Percentiles rank a stretch among this genome's conserved stretches.
Conservation (phyloP, 257 asterid species). For the Lycium barbarum region DNA sequence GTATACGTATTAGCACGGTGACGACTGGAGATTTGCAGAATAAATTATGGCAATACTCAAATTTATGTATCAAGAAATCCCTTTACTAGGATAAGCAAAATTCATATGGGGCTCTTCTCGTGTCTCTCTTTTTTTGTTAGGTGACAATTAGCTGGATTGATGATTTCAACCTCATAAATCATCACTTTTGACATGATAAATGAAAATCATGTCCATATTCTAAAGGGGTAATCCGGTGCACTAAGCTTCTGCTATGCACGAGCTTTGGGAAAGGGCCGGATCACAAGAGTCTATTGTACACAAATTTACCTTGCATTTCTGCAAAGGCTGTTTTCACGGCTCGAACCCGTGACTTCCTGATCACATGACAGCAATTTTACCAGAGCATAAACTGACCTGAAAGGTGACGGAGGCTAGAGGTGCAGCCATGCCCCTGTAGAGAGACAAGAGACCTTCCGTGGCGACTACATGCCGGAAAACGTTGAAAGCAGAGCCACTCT, state of each 20-base stretch:
- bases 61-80: not conserved
- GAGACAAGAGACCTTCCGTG: slow-evolving; percentile 65
- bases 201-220: not conserved
- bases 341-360: no score
- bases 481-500: slow-evolving; percentile 52
- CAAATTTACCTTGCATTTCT: no score
- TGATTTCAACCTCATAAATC: not conserved
- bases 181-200: not conserved
- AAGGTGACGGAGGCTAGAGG: slow-evolving; percentile 77
- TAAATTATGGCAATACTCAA: not conserved
- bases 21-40: not conserved
- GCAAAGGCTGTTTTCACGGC: no score
- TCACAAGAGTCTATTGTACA: no score
- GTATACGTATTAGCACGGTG: no score
- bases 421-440: slow-evolving; percentile 83
- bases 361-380: no score
- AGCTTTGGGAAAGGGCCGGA: no score
- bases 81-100: not conserved
- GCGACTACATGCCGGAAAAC: slow-evolving; percentile 57
- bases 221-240: no score
- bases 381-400: slow-evolving; percentile 55
- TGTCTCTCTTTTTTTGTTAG: not conserved
- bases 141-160: not conserved
- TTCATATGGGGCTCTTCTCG: not conserved
- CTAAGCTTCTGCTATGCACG: no score